Evolutionary conservation across 1,139 yeast genomes (phyloP), one percentile per base, ranked within the genome.

Genomic region (Entelexis paramagnoliae): DNA sequence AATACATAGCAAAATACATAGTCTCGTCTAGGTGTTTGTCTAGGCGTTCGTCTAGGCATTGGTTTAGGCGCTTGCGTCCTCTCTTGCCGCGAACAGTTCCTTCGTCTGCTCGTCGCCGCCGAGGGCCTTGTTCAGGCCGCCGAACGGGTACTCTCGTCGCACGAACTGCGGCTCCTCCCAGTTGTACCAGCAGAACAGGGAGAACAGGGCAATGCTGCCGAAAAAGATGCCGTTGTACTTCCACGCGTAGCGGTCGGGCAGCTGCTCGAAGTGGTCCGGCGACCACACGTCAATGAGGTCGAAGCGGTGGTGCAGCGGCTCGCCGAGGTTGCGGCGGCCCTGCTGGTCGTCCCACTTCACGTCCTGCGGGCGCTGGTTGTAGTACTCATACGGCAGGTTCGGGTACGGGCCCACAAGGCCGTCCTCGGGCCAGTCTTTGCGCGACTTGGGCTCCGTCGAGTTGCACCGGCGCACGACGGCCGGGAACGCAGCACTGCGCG

Each of bases 251-350:
- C 69, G 66, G 66, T 83, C 82, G 39, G 77, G 70, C 43, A 80
- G 83, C 47, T 72, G 66, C 62, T 80, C 79, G 66, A 73, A 80
- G 63, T 80, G 77, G 64, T 85, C 94, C 19, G 95, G 94, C 13
- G 95, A 80, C 95, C 95, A 86, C 73, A 84, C 76, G 65, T 86
- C 91, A 64, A 81, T 74, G 65, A 77, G 70, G 64, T 86, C 95
- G 60, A 81, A 84, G 60, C 81, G 51, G 48, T 59, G 52, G 50
- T 59, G 62, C 52, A 59, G 46, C 16, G 88, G 86, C 59, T 86
- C 91, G 58, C 78, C 77, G 59, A 77, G 71, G 72, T 85, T 84
- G 70, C 94, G 80, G 72, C 91, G 78, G 66, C 80, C 78, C 69
- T 85, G 95, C 62, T 73, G 86, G 66, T 84, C 93, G 65, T 85